phyloP scores from a whole-genome alignment of 257 asterid species.

The Nicotiana sylvestris region DNA sequence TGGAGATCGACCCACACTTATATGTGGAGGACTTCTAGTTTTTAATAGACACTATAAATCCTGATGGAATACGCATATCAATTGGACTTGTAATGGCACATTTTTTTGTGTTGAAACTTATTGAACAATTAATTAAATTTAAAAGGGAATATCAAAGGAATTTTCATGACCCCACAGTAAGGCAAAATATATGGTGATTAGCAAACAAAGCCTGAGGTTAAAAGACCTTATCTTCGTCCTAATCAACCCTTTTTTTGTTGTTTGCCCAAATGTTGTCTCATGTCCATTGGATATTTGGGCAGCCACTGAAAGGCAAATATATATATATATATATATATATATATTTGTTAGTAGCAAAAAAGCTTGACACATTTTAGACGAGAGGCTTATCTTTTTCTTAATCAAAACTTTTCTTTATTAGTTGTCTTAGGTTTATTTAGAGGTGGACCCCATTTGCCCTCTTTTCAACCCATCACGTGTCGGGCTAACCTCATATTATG shows the following conservation, averaged over 20 bases:
- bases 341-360: not conserved
- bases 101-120: not conserved
- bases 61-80: no score
- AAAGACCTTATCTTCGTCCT: constrained; percentile 15
- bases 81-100: no score
- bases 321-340: no score
- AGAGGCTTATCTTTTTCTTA: not conserved
- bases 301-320: not conserved
- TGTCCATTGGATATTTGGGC: not conserved
- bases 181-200: not conserved
- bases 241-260: constrained; percentile 18
- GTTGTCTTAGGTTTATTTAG: constrained; percentile 4
- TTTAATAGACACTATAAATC: no score
- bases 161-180: not conserved
- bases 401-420: not conserved
- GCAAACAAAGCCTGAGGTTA: constrained; percentile 11
- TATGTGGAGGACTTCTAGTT: no score
- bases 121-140: not conserved
- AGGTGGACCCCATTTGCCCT: constrained; percentile 24
- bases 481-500: not conserved
- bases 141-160: not conserved
- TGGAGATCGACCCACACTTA: no score
- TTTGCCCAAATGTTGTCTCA: constrained; percentile 1
- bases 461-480: constrained; percentile 26
- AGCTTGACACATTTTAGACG: not conserved